These are phyloP conservation scores for Quercus phellos DNA, from an alignment of 331 rosid genomes.

Conservation along the genomic window DNA sequence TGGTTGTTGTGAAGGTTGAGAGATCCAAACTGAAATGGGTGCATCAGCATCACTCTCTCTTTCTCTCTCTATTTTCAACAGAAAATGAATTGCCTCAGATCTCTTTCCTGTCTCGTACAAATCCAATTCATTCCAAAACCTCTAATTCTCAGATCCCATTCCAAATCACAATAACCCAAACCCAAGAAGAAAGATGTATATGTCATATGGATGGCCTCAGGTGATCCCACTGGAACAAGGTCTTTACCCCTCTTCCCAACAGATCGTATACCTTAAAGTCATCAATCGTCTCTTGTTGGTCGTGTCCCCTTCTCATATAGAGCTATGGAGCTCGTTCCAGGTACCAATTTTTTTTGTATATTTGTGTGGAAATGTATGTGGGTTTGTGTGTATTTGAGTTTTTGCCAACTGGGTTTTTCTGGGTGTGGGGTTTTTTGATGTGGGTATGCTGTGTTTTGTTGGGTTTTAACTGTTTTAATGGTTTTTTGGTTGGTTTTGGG, in stretches of 20 bases:
- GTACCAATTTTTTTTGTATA: conserved; percentile 25
- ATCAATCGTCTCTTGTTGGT: conserved; percentile 70
- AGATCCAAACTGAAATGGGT: conserved; percentile 22
- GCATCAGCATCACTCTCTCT: neutral
- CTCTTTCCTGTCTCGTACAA: conserved; percentile 2
- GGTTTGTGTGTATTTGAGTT: neutral
- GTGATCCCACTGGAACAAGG: conserved; percentile 80
- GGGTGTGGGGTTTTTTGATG: conserved; percentile 13
- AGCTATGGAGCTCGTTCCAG: conserved; percentile 91
- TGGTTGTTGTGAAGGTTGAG: neutral
- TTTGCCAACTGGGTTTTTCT: conserved; percentile 17
- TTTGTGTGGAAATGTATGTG: neutral
- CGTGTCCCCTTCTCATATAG: conserved; percentile 79
- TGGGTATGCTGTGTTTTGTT: conserved; percentile 19
- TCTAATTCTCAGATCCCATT: conserved; percentile 30
- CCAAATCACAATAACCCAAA: conserved; percentile 12
- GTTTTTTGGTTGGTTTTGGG: conserved; percentile 23
- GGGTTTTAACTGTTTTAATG: conserved; percentile 34
- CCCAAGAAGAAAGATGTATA: conserved; percentile 55
- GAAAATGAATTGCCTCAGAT: conserved; percentile 34
- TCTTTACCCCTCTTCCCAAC: conserved; percentile 58
- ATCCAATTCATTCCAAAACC: conserved; percentile 12
- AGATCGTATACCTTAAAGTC: conserved; percentile 66
- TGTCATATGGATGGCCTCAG: conserved; percentile 99
- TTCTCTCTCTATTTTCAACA: neutral